Conservation (phyloP, 345 rosid species). For the Salix suchowensis region DNA sequence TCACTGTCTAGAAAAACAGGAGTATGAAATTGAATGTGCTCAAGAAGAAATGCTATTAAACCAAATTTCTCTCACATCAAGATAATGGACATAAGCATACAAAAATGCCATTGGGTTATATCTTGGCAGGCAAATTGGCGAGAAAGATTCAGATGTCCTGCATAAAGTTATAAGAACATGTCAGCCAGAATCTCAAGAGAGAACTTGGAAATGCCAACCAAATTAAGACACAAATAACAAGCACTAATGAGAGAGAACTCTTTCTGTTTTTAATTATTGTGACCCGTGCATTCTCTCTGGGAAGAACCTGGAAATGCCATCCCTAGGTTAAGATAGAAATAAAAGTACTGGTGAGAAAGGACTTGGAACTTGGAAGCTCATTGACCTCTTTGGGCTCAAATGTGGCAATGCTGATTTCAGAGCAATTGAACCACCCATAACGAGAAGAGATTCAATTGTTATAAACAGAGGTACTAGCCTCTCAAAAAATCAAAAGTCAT, state of each 20-base stretch:
- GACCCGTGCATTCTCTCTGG: not conserved
- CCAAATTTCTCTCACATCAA: conserved; percentile 68
- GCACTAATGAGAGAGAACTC: not conserved
- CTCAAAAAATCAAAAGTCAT: no score
- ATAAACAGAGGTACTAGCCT: no score
- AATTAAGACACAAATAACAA: not conserved
- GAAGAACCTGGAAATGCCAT: not conserved
- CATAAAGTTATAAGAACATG: conserved; percentile 19
- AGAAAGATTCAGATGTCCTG: conserved; percentile 98
- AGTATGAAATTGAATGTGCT: not conserved
- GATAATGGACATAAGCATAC: conserved; percentile 89
- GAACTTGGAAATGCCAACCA: not conserved
- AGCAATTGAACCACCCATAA: no score
- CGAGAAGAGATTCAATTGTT: no score
- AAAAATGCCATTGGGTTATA: conserved; percentile 93
- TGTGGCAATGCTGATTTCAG: no score
- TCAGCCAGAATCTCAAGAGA: conserved; percentile 3
- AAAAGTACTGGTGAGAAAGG: not conserved
- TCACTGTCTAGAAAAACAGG: not conserved
- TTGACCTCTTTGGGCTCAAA: no score
- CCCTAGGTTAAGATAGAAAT: not conserved
- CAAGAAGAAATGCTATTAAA: not conserved
- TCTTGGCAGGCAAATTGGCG: conserved; percentile 97
- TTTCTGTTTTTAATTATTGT: not conserved
- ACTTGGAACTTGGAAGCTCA: not conserved